phyloP scores from a whole-genome alignment of 306 rosid genomes.

The Alnus rubra region DNA sequence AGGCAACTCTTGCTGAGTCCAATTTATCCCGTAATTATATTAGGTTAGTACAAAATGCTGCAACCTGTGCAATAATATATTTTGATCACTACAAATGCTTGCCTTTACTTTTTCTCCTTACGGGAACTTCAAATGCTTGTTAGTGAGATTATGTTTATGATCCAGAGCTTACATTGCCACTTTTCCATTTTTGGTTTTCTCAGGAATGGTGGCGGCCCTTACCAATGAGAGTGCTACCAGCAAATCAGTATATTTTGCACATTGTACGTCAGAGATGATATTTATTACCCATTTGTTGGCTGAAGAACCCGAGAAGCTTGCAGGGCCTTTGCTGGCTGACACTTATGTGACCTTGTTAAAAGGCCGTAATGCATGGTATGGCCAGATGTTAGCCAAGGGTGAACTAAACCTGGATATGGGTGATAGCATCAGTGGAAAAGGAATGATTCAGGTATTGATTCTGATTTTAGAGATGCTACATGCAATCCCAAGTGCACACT shows the following conservation, averaged over 20 bases:
- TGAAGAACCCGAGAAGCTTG: slow-evolving; percentile 90
- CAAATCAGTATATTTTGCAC: slow-evolving; percentile 92
- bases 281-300: slow-evolving; percentile 76
- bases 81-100: neutral
- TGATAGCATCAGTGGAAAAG: slow-evolving; percentile 86
- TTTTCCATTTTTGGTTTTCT: slow-evolving; percentile 15
- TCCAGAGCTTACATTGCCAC: neutral
- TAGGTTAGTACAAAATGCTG: neutral
- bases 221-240: slow-evolving; percentile 97
- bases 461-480: neutral
- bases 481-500: too few species aligned
- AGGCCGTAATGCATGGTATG: slow-evolving; percentile 81
- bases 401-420: slow-evolving; percentile 87
- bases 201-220: slow-evolving; percentile 96
- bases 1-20: neutral
- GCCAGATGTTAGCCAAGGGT: slow-evolving; percentile 92
- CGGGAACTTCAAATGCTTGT: slow-evolving; percentile 9
- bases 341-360: slow-evolving; percentile 86
- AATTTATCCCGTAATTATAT: neutral
- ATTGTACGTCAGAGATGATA: slow-evolving; percentile 93
- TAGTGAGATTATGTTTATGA: slow-evolving; percentile 17
- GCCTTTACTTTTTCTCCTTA: neutral
- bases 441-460: slow-evolving; percentile 85
- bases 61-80: neutral
- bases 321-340: slow-evolving; percentile 89